A percentile compares a stretch with the other conserved stretches of the same genome.
phyloP scores from a whole-genome alignment of 2,329 filamentous ascomycete genomes.

The Apiospora marii region DNA sequence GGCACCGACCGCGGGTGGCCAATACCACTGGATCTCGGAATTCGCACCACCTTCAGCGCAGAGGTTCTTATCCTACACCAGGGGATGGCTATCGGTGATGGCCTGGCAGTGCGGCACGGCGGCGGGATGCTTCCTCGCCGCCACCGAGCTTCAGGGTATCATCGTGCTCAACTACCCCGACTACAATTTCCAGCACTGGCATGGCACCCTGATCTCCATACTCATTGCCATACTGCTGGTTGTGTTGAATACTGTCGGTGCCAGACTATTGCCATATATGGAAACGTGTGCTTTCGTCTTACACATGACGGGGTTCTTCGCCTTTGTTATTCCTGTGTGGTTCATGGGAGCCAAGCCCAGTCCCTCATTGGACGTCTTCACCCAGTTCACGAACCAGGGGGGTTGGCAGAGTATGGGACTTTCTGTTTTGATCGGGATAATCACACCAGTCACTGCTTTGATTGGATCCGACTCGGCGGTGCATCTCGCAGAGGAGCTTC shows the following conservation, averaged over 20 bases:
- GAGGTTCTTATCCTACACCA: slow-evolving; percentile 61
- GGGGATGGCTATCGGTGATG: slow-evolving; percentile 55
- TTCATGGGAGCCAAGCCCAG: slow-evolving; percentile 43
- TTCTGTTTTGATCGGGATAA: slow-evolving; percentile 48
- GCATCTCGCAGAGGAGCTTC: slow-evolving; percentile 47
- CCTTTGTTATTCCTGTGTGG: slow-evolving; percentile 50
- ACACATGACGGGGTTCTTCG: slow-evolving; percentile 53
- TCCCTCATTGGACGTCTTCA: slow-evolving; percentile 37
- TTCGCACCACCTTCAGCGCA: slow-evolving; percentile 55
- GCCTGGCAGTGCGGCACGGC: slow-evolving; percentile 48
- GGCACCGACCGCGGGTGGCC: slow-evolving; percentile 36
- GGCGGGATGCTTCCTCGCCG: slow-evolving; percentile 43
- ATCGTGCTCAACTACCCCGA: neutral
- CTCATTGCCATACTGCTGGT: slow-evolving; percentile 50
- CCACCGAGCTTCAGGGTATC: slow-evolving; percentile 29
- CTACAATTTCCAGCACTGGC: slow-evolving; percentile 40
- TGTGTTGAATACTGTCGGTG: slow-evolving; percentile 53
- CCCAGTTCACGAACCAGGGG: slow-evolving; percentile 42
- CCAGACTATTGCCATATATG: slow-evolving; percentile 48
- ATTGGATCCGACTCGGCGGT: slow-evolving; percentile 42
- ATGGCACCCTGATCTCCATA: slow-evolving; percentile 52
- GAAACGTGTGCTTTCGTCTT: slow-evolving; percentile 53
- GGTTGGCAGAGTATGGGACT: slow-evolving; percentile 44
- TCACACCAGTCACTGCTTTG: slow-evolving; percentile 46
- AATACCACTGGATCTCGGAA: slow-evolving; percentile 61